Conservation (phyloP, 306 rosid species). For the Fragaria nilgerrensis region DNA sequence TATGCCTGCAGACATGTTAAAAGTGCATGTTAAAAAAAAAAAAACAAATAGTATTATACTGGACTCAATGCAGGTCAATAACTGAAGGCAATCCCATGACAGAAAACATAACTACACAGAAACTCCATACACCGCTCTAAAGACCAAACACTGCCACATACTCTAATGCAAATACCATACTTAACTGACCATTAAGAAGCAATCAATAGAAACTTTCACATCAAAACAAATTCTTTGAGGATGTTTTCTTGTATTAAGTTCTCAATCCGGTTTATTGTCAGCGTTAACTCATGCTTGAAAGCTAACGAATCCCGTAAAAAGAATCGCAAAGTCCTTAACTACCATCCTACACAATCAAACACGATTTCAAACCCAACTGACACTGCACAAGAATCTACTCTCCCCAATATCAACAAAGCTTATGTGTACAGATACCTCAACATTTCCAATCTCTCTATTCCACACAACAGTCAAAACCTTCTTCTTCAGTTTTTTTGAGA, state of each 20-base stretch:
- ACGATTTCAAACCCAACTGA: not conserved
- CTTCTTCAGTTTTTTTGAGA: too few relatives aligned
- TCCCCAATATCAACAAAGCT: not conserved
- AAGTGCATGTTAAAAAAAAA: not conserved
- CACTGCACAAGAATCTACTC: not conserved
- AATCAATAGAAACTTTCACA: not conserved
- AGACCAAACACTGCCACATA: not conserved
- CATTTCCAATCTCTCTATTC: not conserved
- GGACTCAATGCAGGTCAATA: not conserved
- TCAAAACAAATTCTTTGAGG: not conserved
- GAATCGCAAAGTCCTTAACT: not conserved
- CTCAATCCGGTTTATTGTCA: not conserved
- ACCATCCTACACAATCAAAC: not conserved
- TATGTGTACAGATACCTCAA: not conserved
- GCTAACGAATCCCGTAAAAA: not conserved
- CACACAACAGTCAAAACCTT: not conserved
- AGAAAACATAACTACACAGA: not conserved
- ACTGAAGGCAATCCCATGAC: not conserved
- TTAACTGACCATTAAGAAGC: not conserved
- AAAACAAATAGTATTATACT: not conserved
- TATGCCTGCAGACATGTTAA: slow-evolving; percentile 58
- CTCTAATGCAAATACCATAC: not conserved
- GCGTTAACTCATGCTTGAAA: not conserved
- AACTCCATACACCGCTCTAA: not conserved
- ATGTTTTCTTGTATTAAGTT: not conserved